Evolutionary conservation across 192 early-diverging fungal genomes (phyloP), one percentile per base, ranked within the genome.

Genomic region (Cetraspora pellucida): DNA sequence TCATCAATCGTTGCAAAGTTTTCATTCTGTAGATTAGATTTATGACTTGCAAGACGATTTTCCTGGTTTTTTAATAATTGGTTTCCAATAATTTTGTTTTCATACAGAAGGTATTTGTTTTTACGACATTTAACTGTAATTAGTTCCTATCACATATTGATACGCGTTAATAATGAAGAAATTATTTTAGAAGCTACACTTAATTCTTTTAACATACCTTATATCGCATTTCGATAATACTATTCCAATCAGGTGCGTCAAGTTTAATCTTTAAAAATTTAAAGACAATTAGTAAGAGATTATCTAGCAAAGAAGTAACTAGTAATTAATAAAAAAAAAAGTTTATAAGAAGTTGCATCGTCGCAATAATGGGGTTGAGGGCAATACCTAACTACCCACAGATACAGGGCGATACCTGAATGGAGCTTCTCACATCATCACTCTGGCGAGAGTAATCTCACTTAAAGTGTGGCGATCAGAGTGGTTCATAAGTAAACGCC

Each of bases 71-170:
- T 67, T 10, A 19, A 23, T 67, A 67, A 67, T 67, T 67, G 43
- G 46, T 44, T 67, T 44, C 43, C 65, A 67, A 67, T 67, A 67
- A 67, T 67, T 67, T 67, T 19, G 16, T 67, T 67, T 67, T 67
- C 60, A 63, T 63, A 52, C 19, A 52, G 5, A 11, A 4, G 11
- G 59, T 27, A 61, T 30, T 25, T 61, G 21, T 61, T 61, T 28
- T 7, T 27, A 61, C 59, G 27, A 30, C 59, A 13, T 61, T 27
- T 10, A 13, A 61, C 59, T 31, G 25, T 61, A 27, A 61, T 61
- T 61, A 0, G 59, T 61, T 61, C 27, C 59, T 61, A 25, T 14
- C 0, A 61, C 10, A 61, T 61, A 67, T 19, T 31, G 60, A 63
- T 63, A 63, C 23, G 23, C 60, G 60, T 63, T 63, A 63, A 63